Conservation (phyloP, 257 asterid genomes). For the Plantago elongata region DNA sequence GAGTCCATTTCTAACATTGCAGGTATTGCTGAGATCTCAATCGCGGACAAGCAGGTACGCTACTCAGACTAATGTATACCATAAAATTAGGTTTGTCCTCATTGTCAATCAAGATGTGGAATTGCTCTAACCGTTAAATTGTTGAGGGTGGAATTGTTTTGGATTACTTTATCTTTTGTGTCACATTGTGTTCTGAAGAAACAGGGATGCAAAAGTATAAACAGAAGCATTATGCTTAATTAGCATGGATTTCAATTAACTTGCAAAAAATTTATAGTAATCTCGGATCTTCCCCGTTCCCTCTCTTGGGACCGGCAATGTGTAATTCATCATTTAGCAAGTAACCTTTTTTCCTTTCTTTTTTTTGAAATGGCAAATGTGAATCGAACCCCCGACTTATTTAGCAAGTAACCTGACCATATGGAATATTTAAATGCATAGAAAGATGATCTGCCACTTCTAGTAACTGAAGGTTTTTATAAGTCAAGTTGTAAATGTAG, state of each 20-base stretch:
- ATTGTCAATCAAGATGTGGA: not conserved
- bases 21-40: constrained; percentile 72
- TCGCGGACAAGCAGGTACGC: constrained; percentile 57
- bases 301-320: too few relatives aligned
- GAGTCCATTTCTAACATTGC: constrained; percentile 19
- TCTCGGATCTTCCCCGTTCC: too few relatives aligned
- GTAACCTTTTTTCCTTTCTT: too few relatives aligned
- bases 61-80: not conserved
- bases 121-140: not conserved
- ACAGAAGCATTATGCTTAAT: not conserved
- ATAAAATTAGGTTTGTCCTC: too few relatives aligned
- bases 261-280: too few relatives aligned
- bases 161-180: not conserved
- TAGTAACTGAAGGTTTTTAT: not conserved
- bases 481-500: too few relatives aligned
- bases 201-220: not conserved
- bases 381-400: too few relatives aligned
- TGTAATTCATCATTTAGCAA: too few relatives aligned
- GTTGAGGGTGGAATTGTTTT: not conserved
- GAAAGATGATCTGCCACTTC: not conserved
- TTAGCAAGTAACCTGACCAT: too few relatives aligned
- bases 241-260: too few relatives aligned
- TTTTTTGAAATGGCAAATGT: too few relatives aligned
- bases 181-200: not conserved
- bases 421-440: too few relatives aligned